phyloP scores from a whole-genome alignment of 176 grass and related monocot genomes.

The Canna indica region DNA sequence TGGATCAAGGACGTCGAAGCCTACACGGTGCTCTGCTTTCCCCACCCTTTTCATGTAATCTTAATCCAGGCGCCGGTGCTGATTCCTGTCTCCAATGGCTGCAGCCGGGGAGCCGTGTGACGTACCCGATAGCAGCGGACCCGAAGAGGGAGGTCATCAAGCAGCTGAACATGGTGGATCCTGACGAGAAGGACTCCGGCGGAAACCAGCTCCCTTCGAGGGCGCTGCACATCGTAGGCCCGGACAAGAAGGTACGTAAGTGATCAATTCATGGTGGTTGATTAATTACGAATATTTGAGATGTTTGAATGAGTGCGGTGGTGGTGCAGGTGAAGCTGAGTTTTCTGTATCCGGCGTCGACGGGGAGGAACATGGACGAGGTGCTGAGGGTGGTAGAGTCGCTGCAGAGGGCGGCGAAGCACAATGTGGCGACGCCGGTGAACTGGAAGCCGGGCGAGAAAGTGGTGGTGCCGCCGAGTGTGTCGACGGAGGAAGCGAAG shows the following conservation, averaged over 20 bases:
- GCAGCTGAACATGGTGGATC: constrained; percentile 87
- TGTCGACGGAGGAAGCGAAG: constrained; percentile 70
- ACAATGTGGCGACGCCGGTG: constrained; percentile 64
- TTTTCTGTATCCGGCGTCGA: constrained; percentile 65
- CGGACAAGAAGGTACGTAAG: constrained; percentile 39
- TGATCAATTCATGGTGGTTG: neutral
- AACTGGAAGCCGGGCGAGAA: constrained; percentile 69
- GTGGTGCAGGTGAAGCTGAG: constrained; percentile 53
- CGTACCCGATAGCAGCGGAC: constrained; percentile 67
- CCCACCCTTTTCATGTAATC: neutral
- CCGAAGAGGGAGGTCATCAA: constrained; percentile 36
- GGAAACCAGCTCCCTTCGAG: constrained; percentile 49
- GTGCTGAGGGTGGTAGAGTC: constrained; percentile 61
- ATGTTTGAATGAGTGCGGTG: no score
- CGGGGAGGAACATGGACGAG: constrained; percentile 84
- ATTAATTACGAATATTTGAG: no score
- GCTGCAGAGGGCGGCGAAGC: constrained; percentile 45
- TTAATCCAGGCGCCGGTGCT: no score
- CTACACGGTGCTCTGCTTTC: constrained; percentile 34
- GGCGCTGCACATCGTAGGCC: constrained; percentile 57
- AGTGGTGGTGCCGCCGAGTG: constrained; percentile 49
- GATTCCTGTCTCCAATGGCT: no score
- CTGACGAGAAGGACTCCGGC: constrained; percentile 51
- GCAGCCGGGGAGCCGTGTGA: constrained; percentile 33
- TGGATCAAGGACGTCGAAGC: constrained; percentile 96